Conservation (phyloP, 352 stramenopile species). For the Phytophthora pistaciae region DNA sequence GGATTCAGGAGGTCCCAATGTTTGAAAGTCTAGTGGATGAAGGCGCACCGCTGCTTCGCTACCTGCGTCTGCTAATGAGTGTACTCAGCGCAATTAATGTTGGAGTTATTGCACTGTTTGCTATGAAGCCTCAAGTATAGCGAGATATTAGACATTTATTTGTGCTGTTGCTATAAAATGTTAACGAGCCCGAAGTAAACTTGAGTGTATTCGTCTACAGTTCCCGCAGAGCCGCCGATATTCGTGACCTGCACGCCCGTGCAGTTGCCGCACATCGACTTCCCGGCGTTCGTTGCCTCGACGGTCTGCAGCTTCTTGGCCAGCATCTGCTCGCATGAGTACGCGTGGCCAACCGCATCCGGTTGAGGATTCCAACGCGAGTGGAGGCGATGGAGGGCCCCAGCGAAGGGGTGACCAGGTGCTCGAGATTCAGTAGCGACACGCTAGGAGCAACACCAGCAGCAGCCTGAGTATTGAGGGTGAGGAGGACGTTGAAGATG, state of each 20-base stretch:
- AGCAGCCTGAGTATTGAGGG: background rate
- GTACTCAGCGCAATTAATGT: constrained; percentile 39
- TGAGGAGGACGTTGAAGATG: background rate
- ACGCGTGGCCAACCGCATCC: constrained; percentile 71
- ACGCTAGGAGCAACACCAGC: constrained; percentile 41
- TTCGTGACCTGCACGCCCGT: no score
- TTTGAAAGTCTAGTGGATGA: constrained; percentile 45
- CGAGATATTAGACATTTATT: no score
- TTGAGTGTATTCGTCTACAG: no score
- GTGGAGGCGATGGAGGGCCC: constrained; percentile 40
- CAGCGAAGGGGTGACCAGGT: constrained; percentile 21
- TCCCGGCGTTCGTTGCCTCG: constrained; percentile 62
- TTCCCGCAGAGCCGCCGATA: no score
- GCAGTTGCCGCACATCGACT: no score
- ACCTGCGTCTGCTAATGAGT: constrained; percentile 35
- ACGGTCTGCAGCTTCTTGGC: constrained; percentile 68
- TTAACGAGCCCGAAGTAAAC: no score
- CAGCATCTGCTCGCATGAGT: constrained; percentile 72
- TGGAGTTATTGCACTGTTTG: constrained; percentile 27
- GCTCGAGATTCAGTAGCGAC: constrained; percentile 33
- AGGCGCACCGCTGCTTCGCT: constrained; percentile 26
- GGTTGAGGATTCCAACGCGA: constrained; percentile 46
- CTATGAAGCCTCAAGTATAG: constrained; percentile 5
- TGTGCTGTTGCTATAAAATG: no score
- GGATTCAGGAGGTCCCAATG: constrained; percentile 47